Percentiles rank a stretch among this genome's conserved stretches.
These are phyloP conservation scores for Polytolypa hystricis DNA, from an alignment of 2,329 filamentous ascomycete species.

Conservation along the genomic window DNA sequence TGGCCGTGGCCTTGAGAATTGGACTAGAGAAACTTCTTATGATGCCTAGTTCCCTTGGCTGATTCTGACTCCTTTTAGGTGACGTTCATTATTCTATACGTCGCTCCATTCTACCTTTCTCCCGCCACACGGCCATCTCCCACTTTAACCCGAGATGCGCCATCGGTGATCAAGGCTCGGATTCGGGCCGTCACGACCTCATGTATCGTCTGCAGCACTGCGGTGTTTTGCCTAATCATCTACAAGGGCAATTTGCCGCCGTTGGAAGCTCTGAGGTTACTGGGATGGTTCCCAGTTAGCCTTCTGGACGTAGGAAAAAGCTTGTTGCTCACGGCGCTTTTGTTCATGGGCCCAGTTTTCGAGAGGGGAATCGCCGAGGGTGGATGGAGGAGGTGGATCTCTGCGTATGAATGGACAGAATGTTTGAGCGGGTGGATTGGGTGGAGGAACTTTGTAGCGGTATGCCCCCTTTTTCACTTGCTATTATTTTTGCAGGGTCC, in stretches of 20 bases:
- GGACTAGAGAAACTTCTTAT: too few species aligned
- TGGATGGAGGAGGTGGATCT: conserved; percentile 55
- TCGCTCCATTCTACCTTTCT: conserved; percentile 81
- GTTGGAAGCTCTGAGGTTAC: conserved; percentile 50
- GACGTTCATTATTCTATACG: conserved; percentile 76
- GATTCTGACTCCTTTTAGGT: too few species aligned
- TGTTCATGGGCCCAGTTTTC: conserved; percentile 79
- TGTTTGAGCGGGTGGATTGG: conserved; percentile 63
- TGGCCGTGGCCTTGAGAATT: too few species aligned
- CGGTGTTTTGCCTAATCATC: conserved; percentile 57
- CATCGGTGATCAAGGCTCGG: conserved; percentile 77
- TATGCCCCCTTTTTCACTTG: conserved; percentile 35
- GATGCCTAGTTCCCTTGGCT: too few species aligned
- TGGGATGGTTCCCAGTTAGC: conserved; percentile 73
- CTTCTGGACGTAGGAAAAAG: conserved; percentile 51
- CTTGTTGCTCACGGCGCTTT: conserved; percentile 60
- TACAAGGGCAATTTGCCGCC: conserved; percentile 40
- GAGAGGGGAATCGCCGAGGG: conserved; percentile 65
- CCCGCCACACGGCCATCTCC: conserved; percentile 66
- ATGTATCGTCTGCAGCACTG: conserved; percentile 54
- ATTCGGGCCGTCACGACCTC: conserved; percentile 70
- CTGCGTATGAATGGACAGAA: conserved; percentile 44
- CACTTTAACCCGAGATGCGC: conserved; percentile 71
- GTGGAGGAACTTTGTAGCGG: conserved; percentile 79
- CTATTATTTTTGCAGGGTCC: conserved; percentile 10